phyloP scores from a whole-genome alignment of 75 land plant species.

The Cupressus sempervirens region DNA sequence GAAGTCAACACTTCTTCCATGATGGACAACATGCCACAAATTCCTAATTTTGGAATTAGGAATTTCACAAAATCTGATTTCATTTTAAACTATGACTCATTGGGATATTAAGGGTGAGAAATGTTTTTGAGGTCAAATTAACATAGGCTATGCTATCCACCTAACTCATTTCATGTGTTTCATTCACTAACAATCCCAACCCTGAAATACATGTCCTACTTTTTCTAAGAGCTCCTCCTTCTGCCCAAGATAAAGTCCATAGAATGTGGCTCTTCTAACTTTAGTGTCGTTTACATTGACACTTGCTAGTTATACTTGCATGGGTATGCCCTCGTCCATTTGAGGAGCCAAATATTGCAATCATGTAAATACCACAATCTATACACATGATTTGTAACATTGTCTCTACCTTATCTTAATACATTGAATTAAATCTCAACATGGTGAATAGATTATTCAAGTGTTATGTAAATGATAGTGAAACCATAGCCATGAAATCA shows the following conservation, averaged over 20 bases:
- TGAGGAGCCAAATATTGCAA: neutral
- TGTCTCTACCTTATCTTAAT: slow-evolving; percentile 1
- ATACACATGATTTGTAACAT: slow-evolving; percentile 8
- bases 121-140: neutral
- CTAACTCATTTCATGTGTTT: slow-evolving; percentile 3
- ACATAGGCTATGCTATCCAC: neutral
- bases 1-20: neutral
- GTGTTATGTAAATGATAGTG: too few species aligned
- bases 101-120: neutral
- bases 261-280: neutral
- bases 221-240: neutral
- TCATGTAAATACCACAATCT: too few species aligned
- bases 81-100: neutral
- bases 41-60: neutral
- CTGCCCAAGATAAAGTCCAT: neutral
- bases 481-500: too few species aligned
- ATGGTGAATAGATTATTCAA: too few species aligned
- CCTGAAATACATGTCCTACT: neutral
- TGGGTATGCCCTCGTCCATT: neutral
- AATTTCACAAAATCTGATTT: slow-evolving; percentile 10
- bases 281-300: neutral
- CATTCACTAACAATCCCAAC: neutral
- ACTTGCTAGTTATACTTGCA: slow-evolving; percentile 1
- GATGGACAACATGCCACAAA: neutral
- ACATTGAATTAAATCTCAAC: too few species aligned